These are phyloP conservation scores for Chlamydomonas sphaeroides DNA, from an alignment of 139 green algal genomes.

Conservation along the genomic window DNA sequence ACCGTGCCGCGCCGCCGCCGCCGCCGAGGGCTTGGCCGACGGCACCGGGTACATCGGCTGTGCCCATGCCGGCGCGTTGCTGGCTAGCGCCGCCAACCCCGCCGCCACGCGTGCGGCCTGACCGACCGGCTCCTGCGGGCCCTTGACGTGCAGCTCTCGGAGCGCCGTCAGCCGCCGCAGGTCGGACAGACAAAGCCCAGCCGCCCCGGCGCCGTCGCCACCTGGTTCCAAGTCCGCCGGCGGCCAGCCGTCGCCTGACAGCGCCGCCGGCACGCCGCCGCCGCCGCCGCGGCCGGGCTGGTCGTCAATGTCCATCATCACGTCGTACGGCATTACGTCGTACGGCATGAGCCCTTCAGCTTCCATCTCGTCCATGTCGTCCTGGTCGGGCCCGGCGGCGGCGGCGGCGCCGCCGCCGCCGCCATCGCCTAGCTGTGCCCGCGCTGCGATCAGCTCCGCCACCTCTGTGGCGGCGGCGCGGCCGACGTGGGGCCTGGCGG, in stretches of 20 bases:
- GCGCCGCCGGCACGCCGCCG: background rate
- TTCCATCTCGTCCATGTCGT: background rate
- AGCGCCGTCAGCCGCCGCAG: background rate
- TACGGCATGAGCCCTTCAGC: background rate
- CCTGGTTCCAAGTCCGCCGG: background rate
- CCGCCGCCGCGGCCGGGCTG: background rate
- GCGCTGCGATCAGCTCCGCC: no score
- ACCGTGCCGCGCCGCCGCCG: no score
- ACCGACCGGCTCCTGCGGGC: background rate
- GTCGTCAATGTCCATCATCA: background rate
- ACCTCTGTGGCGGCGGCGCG: no score
- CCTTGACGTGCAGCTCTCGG: conserved; percentile 14
- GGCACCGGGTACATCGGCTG: no score
- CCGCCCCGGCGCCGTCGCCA: background rate
- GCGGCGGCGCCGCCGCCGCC: no score
- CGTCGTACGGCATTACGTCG: background rate
- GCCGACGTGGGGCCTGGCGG: background rate
- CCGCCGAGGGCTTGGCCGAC: no score
- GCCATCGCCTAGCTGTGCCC: no score
- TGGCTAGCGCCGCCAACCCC: background rate
- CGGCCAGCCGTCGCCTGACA: background rate
- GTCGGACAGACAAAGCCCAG: background rate
- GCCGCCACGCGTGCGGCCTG: background rate
- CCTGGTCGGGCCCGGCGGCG: background rate
- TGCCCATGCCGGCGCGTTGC: background rate